phyloP scores from a whole-genome alignment of 257 asterid genomes.

The Cynanchum wilfordii region DNA sequence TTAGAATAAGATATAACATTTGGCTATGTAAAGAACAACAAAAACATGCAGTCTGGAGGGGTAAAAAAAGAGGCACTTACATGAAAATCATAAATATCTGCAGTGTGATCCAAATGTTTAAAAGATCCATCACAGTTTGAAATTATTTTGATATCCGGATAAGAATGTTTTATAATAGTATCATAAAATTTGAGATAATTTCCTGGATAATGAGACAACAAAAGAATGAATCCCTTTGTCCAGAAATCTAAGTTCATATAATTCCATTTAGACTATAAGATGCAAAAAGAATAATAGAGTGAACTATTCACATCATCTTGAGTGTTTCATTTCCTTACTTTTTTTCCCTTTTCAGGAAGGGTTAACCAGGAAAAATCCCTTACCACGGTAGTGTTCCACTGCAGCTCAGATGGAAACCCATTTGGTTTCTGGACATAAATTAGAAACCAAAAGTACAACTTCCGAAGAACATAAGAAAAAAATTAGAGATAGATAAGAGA shows the following conservation, averaged over 20 bases:
- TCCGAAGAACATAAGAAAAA: too few species aligned
- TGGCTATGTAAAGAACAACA: background rate
- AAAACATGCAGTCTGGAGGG: background rate
- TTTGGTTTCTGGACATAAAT: slow-evolving; percentile 39
- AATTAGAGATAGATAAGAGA: too few species aligned
- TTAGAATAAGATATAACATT: background rate
- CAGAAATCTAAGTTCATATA: background rate
- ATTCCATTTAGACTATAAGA: background rate
- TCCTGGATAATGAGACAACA: slow-evolving; percentile 48
- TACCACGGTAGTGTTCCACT: slow-evolving; percentile 89
- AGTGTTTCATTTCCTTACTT: slow-evolving; percentile 14
- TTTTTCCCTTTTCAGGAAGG: background rate
- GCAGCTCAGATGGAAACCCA: slow-evolving; percentile 94
- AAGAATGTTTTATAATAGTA: slow-evolving; percentile 56
- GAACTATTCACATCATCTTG: background rate
- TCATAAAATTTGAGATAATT: slow-evolving; percentile 78
- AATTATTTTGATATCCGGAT: slow-evolving; percentile 76
- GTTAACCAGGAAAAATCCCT: slow-evolving; percentile 12
- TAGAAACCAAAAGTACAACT: too few species aligned
- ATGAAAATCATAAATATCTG: slow-evolving; percentile 86
- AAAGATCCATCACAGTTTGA: slow-evolving; percentile 89
- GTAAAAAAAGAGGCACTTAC: slow-evolving; percentile 39
- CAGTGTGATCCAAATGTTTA: slow-evolving; percentile 74
- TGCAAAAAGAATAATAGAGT: background rate
- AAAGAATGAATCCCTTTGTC: background rate